Evolutionary conservation across 257 asterid species (phyloP).

Genomic region (Solanum medicagineum): DNA sequence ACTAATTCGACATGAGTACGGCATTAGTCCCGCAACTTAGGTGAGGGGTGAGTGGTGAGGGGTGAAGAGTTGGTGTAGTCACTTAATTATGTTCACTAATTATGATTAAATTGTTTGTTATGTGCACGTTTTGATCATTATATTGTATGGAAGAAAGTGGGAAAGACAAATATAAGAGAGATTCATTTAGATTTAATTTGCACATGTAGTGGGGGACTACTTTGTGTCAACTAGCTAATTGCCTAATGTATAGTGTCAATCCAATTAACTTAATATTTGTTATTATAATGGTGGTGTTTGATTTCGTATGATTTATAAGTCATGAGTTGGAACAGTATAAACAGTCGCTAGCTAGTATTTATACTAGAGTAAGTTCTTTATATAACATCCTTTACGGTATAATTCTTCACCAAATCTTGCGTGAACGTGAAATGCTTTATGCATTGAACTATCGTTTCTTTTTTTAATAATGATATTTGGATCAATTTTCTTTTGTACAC

Average conservation of each 20-base stretch:
- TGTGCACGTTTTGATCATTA: constrained; percentile 34
- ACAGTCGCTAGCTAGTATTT: too few relatives aligned
- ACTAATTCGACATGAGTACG: too few relatives aligned
- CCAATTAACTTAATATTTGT: background rate
- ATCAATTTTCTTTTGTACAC: background rate
- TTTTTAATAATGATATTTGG: background rate
- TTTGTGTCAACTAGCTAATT: constrained; percentile 6
- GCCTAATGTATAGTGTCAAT: background rate
- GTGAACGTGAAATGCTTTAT: too few relatives aligned
- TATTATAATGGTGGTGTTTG: background rate
- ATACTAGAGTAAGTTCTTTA: background rate
- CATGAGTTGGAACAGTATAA: fast-evolving
- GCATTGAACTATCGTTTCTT: too few relatives aligned
- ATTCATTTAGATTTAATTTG: constrained; percentile 15
- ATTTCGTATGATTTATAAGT: background rate
- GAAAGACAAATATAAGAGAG: constrained; percentile 3
- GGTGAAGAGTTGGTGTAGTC: background rate
- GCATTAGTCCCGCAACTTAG: too few relatives aligned
- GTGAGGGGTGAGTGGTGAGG: background rate
- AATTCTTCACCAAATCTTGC: too few relatives aligned
- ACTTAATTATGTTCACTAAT: background rate
- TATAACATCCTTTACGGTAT: too few relatives aligned
- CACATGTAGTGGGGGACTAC: constrained; percentile 35
- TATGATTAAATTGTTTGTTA: background rate
- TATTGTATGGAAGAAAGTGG: constrained; percentile 2